These are phyloP conservation scores for Tylopilus orsonianus DNA, from an alignment of 1,284 basidiomycete genomes.

Conservation along the genomic window DNA sequence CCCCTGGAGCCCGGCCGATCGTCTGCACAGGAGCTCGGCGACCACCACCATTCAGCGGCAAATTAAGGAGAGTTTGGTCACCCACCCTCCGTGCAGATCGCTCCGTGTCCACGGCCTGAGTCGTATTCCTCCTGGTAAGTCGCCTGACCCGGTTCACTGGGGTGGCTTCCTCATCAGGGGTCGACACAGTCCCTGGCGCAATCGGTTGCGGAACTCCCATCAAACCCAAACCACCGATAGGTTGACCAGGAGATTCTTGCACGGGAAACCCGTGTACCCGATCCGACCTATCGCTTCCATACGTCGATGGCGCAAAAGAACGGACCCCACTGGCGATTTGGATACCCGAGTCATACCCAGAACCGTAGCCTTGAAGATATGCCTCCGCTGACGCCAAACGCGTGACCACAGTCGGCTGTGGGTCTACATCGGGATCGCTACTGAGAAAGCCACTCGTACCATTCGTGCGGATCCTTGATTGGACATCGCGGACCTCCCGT, in stretches of 20 bases:
- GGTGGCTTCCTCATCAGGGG: conserved; percentile 30
- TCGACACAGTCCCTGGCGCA: conserved; percentile 27
- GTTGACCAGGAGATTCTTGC: conserved; percentile 29
- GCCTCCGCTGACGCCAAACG: conserved; percentile 33
- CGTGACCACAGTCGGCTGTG: conserved; percentile 7
- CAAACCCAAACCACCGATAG: conserved; percentile 25
- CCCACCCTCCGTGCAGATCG: conserved; percentile 21
- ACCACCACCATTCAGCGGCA: conserved; percentile 14
- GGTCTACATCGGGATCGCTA: conserved; percentile 1
- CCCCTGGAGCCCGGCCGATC: conserved; percentile 13
- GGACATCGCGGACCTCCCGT: conserved; percentile 15
- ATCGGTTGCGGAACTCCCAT: conserved; percentile 27
- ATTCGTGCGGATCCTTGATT: conserved; percentile 13
- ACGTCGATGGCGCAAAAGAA: conserved; percentile 20
- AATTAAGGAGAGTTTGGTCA: conserved; percentile 12
- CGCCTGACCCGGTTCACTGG: conserved; percentile 23
- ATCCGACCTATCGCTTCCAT: conserved; percentile 22
- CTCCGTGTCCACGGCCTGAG: conserved; percentile 19
- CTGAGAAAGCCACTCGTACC: conserved; percentile 7
- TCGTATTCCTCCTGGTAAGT: conserved; percentile 30
- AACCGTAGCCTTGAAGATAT: conserved; percentile 32
- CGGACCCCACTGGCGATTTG: conserved; percentile 19
- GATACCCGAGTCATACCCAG: conserved; percentile 29
- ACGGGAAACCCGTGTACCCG: conserved; percentile 28
- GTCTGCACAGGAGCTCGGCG: conserved; percentile 21